A percentile compares a stretch with the other conserved stretches of the same genome.
Evolutionary conservation across 306 rosid species (phyloP).

Genomic region (Lablab purpureus): DNA sequence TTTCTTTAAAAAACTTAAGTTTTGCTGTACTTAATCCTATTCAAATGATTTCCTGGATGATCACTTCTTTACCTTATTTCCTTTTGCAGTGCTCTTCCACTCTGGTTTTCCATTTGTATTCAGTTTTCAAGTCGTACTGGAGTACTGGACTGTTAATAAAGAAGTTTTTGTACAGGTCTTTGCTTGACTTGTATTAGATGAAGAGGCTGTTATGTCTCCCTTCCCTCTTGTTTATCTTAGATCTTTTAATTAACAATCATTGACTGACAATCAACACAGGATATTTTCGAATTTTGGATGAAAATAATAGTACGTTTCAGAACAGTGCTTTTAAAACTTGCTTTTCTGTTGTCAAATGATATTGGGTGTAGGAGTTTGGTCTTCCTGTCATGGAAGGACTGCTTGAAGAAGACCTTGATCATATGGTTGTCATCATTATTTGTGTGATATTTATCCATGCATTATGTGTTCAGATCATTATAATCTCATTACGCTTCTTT

Average conservation of each 20-base stretch:
- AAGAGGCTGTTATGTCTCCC: not conserved
- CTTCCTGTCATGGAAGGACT: not conserved
- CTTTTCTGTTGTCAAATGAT: not conserved
- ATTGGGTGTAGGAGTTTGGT: not conserved
- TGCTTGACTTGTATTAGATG: not conserved
- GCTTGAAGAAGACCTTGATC: not conserved
- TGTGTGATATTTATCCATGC: not conserved
- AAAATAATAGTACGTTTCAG: not conserved
- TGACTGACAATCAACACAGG: not conserved
- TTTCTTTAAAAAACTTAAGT: not conserved
- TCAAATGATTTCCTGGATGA: not conserved
- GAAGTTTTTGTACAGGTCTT: not conserved
- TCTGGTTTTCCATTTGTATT: not conserved
- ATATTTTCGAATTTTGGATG: not conserved
- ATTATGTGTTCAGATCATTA: slow-evolving; percentile 1
- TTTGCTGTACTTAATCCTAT: not conserved
- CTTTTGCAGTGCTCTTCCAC: not conserved
- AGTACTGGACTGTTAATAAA: not conserved
- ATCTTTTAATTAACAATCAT: not conserved
- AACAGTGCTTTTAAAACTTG: not conserved
- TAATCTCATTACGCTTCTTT: not conserved
- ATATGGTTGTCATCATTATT: not conserved
- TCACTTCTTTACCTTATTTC: slow-evolving; percentile 12
- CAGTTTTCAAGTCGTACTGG: not conserved
- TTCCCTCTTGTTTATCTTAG: not conserved